These are phyloP conservation scores for Stellera chamaejasme DNA, from an alignment of 345 rosid species.

Conservation along the genomic window DNA sequence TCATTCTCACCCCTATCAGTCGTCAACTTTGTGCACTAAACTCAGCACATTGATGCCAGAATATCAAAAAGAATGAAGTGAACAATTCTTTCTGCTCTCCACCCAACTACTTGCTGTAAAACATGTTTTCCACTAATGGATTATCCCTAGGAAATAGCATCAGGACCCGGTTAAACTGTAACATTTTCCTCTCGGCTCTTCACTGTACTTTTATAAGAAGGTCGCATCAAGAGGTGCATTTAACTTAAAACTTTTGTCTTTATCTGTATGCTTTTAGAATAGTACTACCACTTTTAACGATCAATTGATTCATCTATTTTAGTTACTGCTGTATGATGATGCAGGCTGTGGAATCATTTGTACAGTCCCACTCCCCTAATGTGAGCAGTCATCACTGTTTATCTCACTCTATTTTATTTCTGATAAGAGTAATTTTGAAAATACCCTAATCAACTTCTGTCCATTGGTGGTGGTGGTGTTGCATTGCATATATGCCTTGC, in stretches of 20 bases:
- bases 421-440: background rate
- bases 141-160: constrained; percentile 25
- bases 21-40: background rate
- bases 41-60: constrained; percentile 16
- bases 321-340: too few relatives aligned
- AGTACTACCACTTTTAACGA: too few relatives aligned
- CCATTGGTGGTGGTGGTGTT: constrained; percentile 19
- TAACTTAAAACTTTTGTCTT: too few relatives aligned
- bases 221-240: too few relatives aligned
- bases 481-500: too few relatives aligned
- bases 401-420: constrained; percentile 8
- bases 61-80: too few relatives aligned
- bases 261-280: too few relatives aligned
- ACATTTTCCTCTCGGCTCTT: constrained; percentile 19
- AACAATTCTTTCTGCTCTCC: constrained; percentile 32
- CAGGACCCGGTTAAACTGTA: constrained; percentile 37
- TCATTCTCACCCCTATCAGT: constrained; percentile 25
- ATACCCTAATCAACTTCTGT: constrained; percentile 12
- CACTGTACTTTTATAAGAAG: background rate
- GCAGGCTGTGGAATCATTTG: too few relatives aligned
- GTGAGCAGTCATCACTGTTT: constrained; percentile 18
- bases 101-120: constrained; percentile 30
- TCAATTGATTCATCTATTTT: too few relatives aligned
- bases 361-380: constrained; percentile 33
- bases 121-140: constrained; percentile 14